phyloP scores from a whole-genome alignment of 1,139 yeast genomes.

The Blastobotrys apis region DNA sequence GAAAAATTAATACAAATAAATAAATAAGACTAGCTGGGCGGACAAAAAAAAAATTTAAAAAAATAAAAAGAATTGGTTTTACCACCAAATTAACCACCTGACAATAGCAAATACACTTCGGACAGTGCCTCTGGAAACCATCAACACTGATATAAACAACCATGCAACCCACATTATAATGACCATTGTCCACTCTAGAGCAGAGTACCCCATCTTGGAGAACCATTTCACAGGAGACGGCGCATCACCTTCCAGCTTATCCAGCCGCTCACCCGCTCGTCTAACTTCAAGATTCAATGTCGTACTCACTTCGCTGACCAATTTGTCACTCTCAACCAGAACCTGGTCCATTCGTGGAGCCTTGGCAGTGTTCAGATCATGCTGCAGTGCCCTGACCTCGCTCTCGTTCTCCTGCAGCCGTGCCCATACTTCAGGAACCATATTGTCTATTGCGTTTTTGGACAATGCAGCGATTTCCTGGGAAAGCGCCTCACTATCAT shows the following conservation, averaged over 20 bases:
- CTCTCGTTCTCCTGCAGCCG: constrained; percentile 26
- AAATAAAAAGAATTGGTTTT: background rate
- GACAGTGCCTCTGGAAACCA: constrained; percentile 39
- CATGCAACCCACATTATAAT: constrained; percentile 61
- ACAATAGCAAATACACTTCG: constrained; percentile 40
- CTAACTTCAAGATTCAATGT: constrained; percentile 69
- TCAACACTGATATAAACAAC: constrained; percentile 60
- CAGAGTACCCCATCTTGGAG: constrained; percentile 27
- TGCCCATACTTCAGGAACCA: constrained; percentile 22
- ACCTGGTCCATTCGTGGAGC: constrained; percentile 58
- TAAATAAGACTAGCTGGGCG: background rate
- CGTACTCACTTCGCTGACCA: constrained; percentile 79
- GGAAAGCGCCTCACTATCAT: constrained; percentile 16
- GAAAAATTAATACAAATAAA: background rate
- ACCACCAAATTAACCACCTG: constrained; percentile 42
- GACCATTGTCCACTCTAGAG: constrained; percentile 56
- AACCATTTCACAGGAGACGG: constrained; percentile 24
- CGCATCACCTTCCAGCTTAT: constrained; percentile 40
- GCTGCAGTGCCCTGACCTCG: constrained; percentile 28
- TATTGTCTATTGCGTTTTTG: constrained; percentile 19
- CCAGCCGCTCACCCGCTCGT: constrained; percentile 64
- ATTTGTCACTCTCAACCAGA: constrained; percentile 66
- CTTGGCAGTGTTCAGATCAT: constrained; percentile 36
- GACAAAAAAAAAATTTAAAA: background rate
- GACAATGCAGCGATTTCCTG: constrained; percentile 24